Evolutionary conservation across 371 early-diverging fungal genomes (phyloP), one percentile per base, ranked within the genome.

Genomic region (Chytridiales sp.): DNA sequence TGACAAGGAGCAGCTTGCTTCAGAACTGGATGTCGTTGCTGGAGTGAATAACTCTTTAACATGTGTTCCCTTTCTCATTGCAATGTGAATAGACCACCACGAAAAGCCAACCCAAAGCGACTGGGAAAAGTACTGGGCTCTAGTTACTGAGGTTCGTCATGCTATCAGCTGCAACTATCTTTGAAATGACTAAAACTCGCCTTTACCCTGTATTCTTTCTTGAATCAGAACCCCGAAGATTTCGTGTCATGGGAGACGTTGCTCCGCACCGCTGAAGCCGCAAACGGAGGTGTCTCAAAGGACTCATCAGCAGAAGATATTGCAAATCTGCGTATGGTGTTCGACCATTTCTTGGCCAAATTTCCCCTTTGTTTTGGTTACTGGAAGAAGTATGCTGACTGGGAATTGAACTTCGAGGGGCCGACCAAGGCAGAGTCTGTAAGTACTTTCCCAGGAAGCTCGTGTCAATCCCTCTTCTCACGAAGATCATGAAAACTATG

Each of bases 321-420:
- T 24, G 21, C 62, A 58, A 80, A 77, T 42, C 68, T 85, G 21
- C 71, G 81, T 34, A 62, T 57, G 9, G 82, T 80, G 5, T 87
- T 83, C 52, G 83, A 86, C 64, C 68, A 70, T 35, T 86, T 87
- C 54, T 64, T 87, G 56, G 68, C 70, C 22, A 82, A 83, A 62
- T 87, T 85, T 61, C 88, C 88, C 3, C 73, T 86, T 17, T 86
- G 85, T 59, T 87, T 85, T 69, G 85, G 85, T 17, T 87, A 87
- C 62, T 87, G 88, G 88, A 85, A 85, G 61, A 87, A 87, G 62
- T 87, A 85, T 66, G 83, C 85, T 0, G 88, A 86, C 59, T 67
- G 77, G 56, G 82, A 80, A 51, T 59, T 71, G 36, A 52, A 66
- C 3, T 51, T 81, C n/a, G 74, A 73, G 8, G 86, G 85, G 4